Percentiles rank a stretch among this genome's conserved stretches.
These are phyloP conservation scores for Colletotrichum sp. DNA, from an alignment of 2,329 filamentous ascomycete species.

Conservation along the genomic window DNA sequence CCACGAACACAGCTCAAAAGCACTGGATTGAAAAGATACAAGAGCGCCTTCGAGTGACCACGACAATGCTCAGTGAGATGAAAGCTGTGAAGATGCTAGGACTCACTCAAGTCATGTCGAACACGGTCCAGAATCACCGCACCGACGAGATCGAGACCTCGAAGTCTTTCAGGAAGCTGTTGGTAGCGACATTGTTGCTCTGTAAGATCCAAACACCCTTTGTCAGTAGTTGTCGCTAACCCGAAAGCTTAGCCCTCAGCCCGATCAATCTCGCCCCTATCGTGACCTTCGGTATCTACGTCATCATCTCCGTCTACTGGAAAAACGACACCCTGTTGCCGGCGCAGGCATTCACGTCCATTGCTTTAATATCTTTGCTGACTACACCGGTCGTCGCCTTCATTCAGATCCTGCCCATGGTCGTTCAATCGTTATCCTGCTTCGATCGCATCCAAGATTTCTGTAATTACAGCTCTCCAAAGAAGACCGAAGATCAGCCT, in stretches of 20 bases:
- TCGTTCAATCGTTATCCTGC: conserved; percentile 21
- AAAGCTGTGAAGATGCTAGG: conserved; percentile 52
- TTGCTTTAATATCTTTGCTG: conserved; percentile 25
- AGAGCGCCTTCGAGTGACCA: conserved; percentile 44
- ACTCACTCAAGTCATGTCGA: conserved; percentile 26
- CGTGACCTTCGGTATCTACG: conserved; percentile 29
- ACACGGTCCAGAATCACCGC: conserved; percentile 29
- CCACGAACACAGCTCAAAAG: conserved; percentile 27
- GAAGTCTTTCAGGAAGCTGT: conserved; percentile 27
- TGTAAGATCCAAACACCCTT: conserved; percentile 11
- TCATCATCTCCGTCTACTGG: conserved; percentile 28
- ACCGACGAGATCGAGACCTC: conserved; percentile 33
- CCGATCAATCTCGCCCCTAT: conserved; percentile 26
- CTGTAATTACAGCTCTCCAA: conserved; percentile 1
- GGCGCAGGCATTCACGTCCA: conserved; percentile 25
- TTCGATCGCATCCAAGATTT: conserved; percentile 29
- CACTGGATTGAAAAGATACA: conserved; percentile 49
- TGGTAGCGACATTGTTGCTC: conserved; percentile 24
- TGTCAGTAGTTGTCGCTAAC: background rate
- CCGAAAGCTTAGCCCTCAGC: conserved; percentile 13
- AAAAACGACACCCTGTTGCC: conserved; percentile 25
- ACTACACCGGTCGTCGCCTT: conserved; percentile 23
- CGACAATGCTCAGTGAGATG: conserved; percentile 46
- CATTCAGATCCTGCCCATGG: conserved; percentile 24
- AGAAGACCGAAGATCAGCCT: background rate